These are phyloP conservation scores for Linum usitatissimum DNA, from an alignment of 345 rosid genomes.

Conservation along the genomic window DNA sequence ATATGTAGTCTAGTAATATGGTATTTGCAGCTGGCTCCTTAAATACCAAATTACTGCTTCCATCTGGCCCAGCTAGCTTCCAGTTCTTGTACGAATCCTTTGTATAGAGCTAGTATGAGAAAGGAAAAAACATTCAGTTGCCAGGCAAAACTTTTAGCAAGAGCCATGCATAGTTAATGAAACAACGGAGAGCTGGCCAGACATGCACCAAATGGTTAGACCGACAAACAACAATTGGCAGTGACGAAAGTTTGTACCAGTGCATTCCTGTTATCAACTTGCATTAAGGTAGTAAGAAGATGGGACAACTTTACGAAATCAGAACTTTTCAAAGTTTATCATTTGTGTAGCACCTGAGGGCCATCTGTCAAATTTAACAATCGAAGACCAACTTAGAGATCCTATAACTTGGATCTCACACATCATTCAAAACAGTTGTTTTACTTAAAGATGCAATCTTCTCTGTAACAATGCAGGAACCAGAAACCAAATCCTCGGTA, in stretches of 20 bases:
- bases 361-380: background rate
- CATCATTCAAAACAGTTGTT: no score
- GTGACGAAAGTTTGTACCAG: background rate
- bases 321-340: background rate
- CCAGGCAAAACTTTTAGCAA: background rate
- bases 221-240: background rate
- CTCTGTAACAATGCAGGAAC: background rate
- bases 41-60: slow-evolving; percentile 45
- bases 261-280: background rate
- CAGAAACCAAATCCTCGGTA: background rate
- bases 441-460: background rate
- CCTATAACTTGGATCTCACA: background rate
- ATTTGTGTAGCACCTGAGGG: background rate
- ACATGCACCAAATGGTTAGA: background rate
- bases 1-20: slow-evolving; percentile 56
- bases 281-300: background rate
- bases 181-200: background rate
- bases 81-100: slow-evolving; percentile 86
- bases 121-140: slow-evolving; percentile 5
- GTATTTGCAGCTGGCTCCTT: slow-evolving; percentile 82
- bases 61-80: slow-evolving; percentile 60
- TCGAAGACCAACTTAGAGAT: background rate
- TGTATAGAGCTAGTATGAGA: slow-evolving; percentile 46
- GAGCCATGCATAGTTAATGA: background rate
- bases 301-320: background rate